Conservation (phyloP, 106 monocot genomes). For the Phalaenopsis equestris region DNA sequence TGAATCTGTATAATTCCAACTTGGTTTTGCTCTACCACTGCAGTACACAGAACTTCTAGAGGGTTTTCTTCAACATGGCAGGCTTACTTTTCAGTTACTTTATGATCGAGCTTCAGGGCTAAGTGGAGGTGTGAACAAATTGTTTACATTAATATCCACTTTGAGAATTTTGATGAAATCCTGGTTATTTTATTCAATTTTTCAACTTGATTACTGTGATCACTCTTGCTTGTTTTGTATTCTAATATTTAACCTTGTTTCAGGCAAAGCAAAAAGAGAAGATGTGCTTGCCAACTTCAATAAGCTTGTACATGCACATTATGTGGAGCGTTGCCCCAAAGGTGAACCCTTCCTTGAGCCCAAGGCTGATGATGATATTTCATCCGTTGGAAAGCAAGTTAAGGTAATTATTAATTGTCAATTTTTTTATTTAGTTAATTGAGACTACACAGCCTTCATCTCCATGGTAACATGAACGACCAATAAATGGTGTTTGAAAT, state of each 20-base stretch:
- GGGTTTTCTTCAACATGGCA: conserved; percentile 86
- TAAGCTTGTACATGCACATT: conserved; percentile 54
- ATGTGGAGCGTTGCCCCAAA: conserved; percentile 90
- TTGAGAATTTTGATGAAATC: conserved; percentile 1
- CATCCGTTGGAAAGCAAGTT: conserved; percentile 29
- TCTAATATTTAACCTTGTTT: conserved; percentile 2
- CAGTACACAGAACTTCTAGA: conserved; percentile 63
- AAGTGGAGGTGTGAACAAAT: conserved; percentile 7
- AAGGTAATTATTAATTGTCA: conserved; percentile 36
- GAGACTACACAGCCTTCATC: background rate
- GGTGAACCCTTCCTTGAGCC: conserved; percentile 66
- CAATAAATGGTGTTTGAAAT: background rate
- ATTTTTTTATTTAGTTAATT: background rate
- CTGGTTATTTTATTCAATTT: background rate
- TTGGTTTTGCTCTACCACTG: background rate
- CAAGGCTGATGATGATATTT: conserved; percentile 26
- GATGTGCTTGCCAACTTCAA: conserved; percentile 41
- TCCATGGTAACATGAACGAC: background rate
- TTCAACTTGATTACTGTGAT: background rate
- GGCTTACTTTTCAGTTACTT: conserved; percentile 85
- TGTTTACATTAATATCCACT: background rate
- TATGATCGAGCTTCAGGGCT: conserved; percentile 25
- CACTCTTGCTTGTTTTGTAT: background rate
- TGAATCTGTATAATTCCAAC: background rate
- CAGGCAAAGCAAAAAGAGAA: conserved; percentile 22